Base-by-base conservation (phyloP, 2,329 filamentous ascomycete genomes). In the Aspergillus vadensis region DNA sequence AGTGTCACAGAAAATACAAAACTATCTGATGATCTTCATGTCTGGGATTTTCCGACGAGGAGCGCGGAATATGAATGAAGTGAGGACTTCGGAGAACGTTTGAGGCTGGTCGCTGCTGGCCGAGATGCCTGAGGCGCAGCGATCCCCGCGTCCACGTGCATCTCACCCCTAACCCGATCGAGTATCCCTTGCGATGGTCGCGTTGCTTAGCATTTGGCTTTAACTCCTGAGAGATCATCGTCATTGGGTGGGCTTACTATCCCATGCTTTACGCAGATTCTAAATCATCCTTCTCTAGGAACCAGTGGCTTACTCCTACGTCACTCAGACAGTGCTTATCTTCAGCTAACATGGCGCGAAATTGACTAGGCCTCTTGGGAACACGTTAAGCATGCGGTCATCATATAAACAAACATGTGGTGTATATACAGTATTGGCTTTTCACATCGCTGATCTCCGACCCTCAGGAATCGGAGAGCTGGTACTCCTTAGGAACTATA, bases 401-500 rank as follows among this genome's bases (percentile, higher is more conserved):
- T 36, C 32, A 36, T 36, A 36, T 36, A 21, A 44, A 44, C 17
- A 50, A 32, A 32, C 15, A 50, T 32, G 12, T 14, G 12, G 32
- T 36, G 32, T 36, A 36, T 36, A 36, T 36, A 36, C 32, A 36
- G 32, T 6, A 14, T 36, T 14, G 12, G 12, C 4, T 36, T 36
- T 14, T 36, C 32, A 36, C 32, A 36, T 36, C 32, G 6, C 2
- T 14, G 27, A 15, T 15, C 32, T 5, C 32, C 12, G 32, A 12
- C 32, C 12, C 5, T 36, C 51, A 21, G 41, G 19, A 19, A 14
- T 19, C 41, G 4, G 19, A 12, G 19, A 58, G 25, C 25, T 41
- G 55, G 57, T 73, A 76, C 52, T 70, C 70, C 9, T 58, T 55
- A 2, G 70, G 67, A 38, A 72, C 60, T 6, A 65, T 59, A 5